Evolutionary conservation across 2,329 filamentous ascomycete genomes (phyloP).

Genomic region (Penicillium hordei): DNA sequence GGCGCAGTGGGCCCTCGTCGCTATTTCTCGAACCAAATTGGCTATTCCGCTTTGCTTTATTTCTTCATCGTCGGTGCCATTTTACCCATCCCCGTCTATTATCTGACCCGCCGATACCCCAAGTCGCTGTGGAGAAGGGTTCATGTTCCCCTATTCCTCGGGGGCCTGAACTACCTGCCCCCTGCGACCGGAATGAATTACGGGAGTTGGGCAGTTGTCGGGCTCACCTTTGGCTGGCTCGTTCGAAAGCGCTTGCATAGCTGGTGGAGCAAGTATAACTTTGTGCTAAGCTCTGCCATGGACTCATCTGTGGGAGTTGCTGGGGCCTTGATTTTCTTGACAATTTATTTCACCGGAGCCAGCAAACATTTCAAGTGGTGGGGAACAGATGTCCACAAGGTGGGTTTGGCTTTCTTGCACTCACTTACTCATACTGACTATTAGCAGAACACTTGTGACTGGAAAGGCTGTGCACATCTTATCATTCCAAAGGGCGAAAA

Average conservation of each 20-base stretch:
- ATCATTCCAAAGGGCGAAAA: slow-evolving; percentile 15
- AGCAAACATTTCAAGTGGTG: slow-evolving; percentile 27
- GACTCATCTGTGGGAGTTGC: slow-evolving; percentile 45
- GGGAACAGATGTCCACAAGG: slow-evolving; percentile 29
- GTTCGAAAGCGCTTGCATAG: slow-evolving; percentile 60
- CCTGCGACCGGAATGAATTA: slow-evolving; percentile 68
- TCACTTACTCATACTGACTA: neutral
- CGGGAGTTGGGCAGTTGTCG: slow-evolving; percentile 65
- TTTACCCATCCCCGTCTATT: slow-evolving; percentile 58
- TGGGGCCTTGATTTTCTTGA: slow-evolving; percentile 30
- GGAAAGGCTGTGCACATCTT: slow-evolving; percentile 22
- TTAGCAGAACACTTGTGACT: slow-evolving; percentile 28
- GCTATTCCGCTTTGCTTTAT: slow-evolving; percentile 63
- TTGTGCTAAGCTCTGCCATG: slow-evolving; percentile 66
- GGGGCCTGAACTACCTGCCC: slow-evolving; percentile 60
- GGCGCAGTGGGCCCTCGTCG: slow-evolving; percentile 67
- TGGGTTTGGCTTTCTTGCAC: neutral
- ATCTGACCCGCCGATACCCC: slow-evolving; percentile 59
- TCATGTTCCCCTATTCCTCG: slow-evolving; percentile 64
- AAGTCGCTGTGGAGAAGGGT: slow-evolving; percentile 62
- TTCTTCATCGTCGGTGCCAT: slow-evolving; percentile 67
- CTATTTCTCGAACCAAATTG: slow-evolving; percentile 60
- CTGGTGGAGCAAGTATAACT: slow-evolving; percentile 75
- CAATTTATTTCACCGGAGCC: slow-evolving; percentile 28
- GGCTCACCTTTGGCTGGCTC: slow-evolving; percentile 63